A percentile compares a stretch with the other conserved stretches of the same genome.
Evolutionary conservation across 2,329 filamentous ascomycete species (phyloP).

Genomic region (Xylaria sp.): DNA sequence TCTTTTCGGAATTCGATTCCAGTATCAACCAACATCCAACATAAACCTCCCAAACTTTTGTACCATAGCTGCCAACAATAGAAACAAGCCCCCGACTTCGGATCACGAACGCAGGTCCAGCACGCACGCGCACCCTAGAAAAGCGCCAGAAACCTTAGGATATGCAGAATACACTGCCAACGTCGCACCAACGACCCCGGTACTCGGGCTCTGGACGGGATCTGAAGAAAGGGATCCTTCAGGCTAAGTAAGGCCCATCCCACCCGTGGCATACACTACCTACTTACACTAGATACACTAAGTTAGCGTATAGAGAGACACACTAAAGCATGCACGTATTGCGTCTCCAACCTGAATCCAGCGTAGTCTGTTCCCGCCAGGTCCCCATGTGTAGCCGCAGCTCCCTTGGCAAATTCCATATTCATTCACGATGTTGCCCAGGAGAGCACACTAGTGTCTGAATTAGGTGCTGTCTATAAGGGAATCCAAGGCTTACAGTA

Average conservation of each 20-base stretch:
- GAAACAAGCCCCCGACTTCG: conserved; percentile 1
- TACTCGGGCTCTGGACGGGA: conserved; percentile 24
- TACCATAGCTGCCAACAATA: background rate
- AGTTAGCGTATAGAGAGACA: background rate
- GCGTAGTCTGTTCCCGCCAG: background rate
- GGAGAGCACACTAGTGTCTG: background rate
- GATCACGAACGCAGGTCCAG: background rate
- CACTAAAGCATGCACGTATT: background rate
- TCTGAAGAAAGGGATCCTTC: conserved; percentile 3
- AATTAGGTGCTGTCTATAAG: background rate
- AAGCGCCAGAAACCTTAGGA: background rate
- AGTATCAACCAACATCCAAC: too few species aligned
- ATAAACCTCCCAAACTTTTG: too few species aligned
- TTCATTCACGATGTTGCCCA: background rate
- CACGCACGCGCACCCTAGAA: background rate
- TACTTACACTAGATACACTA: background rate
- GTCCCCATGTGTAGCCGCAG: conserved; percentile 13
- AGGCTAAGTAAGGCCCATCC: background rate
- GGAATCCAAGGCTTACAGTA: background rate
- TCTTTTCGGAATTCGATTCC: too few species aligned
- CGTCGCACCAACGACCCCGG: background rate
- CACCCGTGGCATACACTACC: background rate
- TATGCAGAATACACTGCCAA: background rate
- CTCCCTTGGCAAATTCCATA: conserved; percentile 8
- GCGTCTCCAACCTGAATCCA: conserved; percentile 1